phyloP scores from a whole-genome alignment of 306 rosid genomes.

The Ormosia semicastrata region DNA sequence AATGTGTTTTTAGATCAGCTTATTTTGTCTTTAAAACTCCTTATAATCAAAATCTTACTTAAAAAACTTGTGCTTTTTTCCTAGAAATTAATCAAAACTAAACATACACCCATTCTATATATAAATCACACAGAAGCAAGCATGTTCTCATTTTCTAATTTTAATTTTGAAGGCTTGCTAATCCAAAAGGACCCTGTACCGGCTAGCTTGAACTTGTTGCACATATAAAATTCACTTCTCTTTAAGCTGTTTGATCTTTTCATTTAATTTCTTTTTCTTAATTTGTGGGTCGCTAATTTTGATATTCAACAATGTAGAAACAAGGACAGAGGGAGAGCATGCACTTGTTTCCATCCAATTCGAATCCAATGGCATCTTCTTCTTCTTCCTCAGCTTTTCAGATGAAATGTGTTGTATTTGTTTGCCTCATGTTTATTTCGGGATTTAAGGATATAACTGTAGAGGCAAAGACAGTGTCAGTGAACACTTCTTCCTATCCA shows the following conservation, averaged over 20 bases:
- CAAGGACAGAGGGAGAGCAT: background rate
- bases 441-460: background rate
- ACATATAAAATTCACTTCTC: background rate
- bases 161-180: background rate
- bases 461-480: background rate
- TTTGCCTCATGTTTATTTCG: background rate
- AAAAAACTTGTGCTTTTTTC: too few relatives aligned
- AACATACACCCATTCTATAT: too few relatives aligned
- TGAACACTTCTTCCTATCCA: background rate
- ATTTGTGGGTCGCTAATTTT: background rate
- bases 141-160: too few relatives aligned
- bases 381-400: background rate
- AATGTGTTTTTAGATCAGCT: too few relatives aligned
- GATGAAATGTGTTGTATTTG: background rate
- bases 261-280: background rate
- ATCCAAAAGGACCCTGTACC: background rate
- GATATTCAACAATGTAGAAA: background rate
- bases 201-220: background rate
- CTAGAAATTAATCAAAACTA: too few relatives aligned
- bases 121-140: too few relatives aligned
- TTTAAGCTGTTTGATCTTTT: background rate
- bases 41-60: too few relatives aligned
- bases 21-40: too few relatives aligned
- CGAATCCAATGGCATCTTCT: background rate
- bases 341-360: background rate